A percentile compares a stretch with the other conserved stretches of the same genome.
Conservation (phyloP, 2,329 filamentous ascomycete species). For the Aspergillus neoniger region DNA sequence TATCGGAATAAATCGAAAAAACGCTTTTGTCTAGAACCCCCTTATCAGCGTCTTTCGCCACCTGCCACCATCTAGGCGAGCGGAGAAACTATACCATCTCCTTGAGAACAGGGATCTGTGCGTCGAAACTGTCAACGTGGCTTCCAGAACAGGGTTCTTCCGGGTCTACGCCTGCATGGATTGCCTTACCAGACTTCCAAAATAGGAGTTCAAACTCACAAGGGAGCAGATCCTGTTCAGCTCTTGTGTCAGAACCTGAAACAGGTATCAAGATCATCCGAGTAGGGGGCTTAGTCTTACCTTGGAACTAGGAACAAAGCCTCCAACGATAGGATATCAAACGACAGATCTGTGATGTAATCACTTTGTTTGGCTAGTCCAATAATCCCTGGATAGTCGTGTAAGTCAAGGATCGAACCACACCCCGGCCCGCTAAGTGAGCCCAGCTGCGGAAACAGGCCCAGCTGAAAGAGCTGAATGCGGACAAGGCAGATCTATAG, state of each 20-base stretch:
- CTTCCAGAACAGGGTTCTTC: slow-evolving; percentile 9
- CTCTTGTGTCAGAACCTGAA: slow-evolving; percentile 23
- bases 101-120: slow-evolving; percentile 79
- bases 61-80: not conserved
- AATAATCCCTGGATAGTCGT: slow-evolving; percentile 57
- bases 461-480: slow-evolving; percentile 8
- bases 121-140: slow-evolving; percentile 22
- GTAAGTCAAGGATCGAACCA: slow-evolving; percentile 3
- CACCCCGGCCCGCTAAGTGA: not conserved
- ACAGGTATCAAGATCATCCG: not conserved
- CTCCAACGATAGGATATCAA: slow-evolving; percentile 86
- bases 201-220: slow-evolving; percentile 83
- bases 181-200: slow-evolving; percentile 55
- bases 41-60: slow-evolving; percentile 29
- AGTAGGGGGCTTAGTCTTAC: slow-evolving; percentile 31
- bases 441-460: not conserved
- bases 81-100: slow-evolving; percentile 67
- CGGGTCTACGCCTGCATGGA: slow-evolving; percentile 16
- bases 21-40: slow-evolving; percentile 69
- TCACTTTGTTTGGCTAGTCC: slow-evolving; percentile 64
- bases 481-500: slow-evolving; percentile 26
- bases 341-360: slow-evolving; percentile 72
- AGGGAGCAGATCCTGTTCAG: slow-evolving; percentile 73
- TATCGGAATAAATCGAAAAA: slow-evolving; percentile 77
- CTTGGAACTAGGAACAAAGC: slow-evolving; percentile 85